phyloP scores from a whole-genome alignment of 306 rosid genomes.

The Inga leiocalycina region DNA sequence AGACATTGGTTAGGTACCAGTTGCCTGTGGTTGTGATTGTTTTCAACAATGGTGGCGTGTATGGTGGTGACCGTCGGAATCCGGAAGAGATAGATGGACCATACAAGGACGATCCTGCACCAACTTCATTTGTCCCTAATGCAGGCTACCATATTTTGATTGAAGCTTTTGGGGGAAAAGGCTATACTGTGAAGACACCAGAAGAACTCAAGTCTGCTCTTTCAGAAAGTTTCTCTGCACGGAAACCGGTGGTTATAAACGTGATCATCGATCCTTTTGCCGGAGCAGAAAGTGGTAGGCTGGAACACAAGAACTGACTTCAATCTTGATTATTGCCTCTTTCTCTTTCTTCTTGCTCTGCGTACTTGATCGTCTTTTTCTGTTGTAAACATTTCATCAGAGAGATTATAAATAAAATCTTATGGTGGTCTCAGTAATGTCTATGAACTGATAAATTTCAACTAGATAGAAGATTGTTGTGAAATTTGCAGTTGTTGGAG shows the following conservation, averaged over 20 bases:
- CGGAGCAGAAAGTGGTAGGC: constrained; percentile 92
- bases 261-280: constrained; percentile 88
- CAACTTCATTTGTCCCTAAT: constrained; percentile 79
- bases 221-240: constrained; percentile 62
- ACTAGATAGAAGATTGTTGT: too few species aligned
- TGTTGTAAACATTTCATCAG: neutral
- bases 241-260: constrained; percentile 80
- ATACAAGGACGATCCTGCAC: constrained; percentile 87
- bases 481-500: too few species aligned
- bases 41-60: constrained; percentile 91
- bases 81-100: constrained; percentile 85
- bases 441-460: neutral
- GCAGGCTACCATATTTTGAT: constrained; percentile 83
- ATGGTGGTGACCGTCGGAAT: constrained; percentile 70
- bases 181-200: constrained; percentile 74
- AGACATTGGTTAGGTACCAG: constrained; percentile 97
- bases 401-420: constrained; percentile 5
- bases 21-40: constrained; percentile 87
- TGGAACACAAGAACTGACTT: constrained; percentile 88
- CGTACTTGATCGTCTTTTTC: neutral
- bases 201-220: constrained; percentile 83
- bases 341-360: neutral
- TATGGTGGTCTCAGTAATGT: neutral
- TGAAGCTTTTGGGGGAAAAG: constrained; percentile 99
- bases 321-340: neutral